These are phyloP conservation scores for Rosa persica DNA, from an alignment of 306 rosid species.

Conservation along the genomic window DNA sequence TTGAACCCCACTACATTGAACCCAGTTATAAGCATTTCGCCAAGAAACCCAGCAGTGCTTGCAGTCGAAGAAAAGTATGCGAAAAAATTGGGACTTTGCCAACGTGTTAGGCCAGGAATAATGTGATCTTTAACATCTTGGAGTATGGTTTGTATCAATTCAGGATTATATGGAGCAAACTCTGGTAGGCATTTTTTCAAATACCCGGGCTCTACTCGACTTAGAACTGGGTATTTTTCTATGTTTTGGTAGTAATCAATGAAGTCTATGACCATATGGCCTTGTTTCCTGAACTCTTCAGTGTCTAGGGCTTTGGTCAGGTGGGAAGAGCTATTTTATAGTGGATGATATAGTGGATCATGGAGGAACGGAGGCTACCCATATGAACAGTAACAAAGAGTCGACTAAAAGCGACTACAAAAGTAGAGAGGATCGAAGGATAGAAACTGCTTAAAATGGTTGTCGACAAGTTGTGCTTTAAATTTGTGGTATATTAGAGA, in stretches of 20 bases:
- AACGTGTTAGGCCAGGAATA: constrained; percentile 44
- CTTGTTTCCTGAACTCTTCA: constrained; percentile 41
- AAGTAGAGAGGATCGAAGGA: neutral
- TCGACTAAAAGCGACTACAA: neutral
- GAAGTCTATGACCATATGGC: constrained; percentile 38
- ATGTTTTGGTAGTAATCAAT: constrained; percentile 35
- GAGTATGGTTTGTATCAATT: constrained; percentile 37
- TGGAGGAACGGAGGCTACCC: constrained; percentile 5
- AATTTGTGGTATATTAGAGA: neutral
- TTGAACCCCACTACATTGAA: constrained; percentile 39
- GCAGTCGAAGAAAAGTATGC: constrained; percentile 24
- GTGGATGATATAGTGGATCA: too few species aligned
- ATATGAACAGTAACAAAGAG: neutral
- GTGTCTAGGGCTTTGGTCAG: constrained; percentile 21
- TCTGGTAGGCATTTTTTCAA: constrained; percentile 26
- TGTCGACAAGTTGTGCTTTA: neutral
- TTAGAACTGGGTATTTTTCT: constrained; percentile 33
- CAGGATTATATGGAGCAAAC: constrained; percentile 30
- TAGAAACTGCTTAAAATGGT: neutral
- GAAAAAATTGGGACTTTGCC: constrained; percentile 37
- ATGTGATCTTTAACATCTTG: constrained; percentile 30
- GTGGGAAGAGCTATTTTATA: neutral
- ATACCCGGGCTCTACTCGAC: constrained; percentile 39
- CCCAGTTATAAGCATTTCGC: constrained; percentile 42
- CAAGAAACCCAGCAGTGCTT: constrained; percentile 32